These are phyloP conservation scores for Coemansia sp. DNA, from an alignment of 192 early-diverging fungal genomes.

Conservation along the genomic window DNA sequence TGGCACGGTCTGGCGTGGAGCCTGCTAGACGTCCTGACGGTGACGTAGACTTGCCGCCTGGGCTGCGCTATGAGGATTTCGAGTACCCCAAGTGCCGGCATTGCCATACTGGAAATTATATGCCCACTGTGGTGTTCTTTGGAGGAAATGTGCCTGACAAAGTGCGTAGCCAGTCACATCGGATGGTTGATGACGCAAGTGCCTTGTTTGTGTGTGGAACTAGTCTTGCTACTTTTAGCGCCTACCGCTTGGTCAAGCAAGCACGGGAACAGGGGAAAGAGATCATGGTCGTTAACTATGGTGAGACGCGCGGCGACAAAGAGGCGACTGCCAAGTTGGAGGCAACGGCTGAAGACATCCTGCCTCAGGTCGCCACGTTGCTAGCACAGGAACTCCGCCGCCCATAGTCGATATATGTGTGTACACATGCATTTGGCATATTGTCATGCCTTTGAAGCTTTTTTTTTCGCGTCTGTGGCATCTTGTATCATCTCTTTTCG, in stretches of 20 bases:
- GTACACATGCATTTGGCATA: neutral
- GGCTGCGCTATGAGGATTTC: conserved; percentile 67
- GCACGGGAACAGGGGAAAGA: conserved; percentile 64
- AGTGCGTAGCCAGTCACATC: conserved; percentile 60
- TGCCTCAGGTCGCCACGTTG: conserved; percentile 20
- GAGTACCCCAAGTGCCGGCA: conserved; percentile 69
- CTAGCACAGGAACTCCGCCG: conserved; percentile 4
- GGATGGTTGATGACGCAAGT: conserved; percentile 62
- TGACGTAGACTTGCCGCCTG: conserved; percentile 69
- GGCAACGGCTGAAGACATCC: conserved; percentile 29
- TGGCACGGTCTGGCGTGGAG: conserved; percentile 48
- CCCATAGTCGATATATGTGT: neutral
- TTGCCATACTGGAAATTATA: conserved; percentile 68
- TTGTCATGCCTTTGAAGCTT: neutral
- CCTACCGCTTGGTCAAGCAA: conserved; percentile 72
- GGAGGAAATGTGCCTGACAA: conserved; percentile 75
- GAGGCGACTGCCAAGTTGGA: conserved; percentile 44
- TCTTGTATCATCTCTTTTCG: neutral
- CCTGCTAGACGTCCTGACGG: conserved; percentile 79
- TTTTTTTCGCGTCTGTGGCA: neutral
- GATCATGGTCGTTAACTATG: conserved; percentile 74
- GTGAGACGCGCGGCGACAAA: conserved; percentile 73
- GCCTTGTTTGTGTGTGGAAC: conserved; percentile 80
- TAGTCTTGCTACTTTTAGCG: conserved; percentile 82
- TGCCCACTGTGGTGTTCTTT: conserved; percentile 88